These are phyloP conservation scores for Backusella liffmaniae DNA, from an alignment of 192 early-diverging fungal species.

Conservation along the genomic window DNA sequence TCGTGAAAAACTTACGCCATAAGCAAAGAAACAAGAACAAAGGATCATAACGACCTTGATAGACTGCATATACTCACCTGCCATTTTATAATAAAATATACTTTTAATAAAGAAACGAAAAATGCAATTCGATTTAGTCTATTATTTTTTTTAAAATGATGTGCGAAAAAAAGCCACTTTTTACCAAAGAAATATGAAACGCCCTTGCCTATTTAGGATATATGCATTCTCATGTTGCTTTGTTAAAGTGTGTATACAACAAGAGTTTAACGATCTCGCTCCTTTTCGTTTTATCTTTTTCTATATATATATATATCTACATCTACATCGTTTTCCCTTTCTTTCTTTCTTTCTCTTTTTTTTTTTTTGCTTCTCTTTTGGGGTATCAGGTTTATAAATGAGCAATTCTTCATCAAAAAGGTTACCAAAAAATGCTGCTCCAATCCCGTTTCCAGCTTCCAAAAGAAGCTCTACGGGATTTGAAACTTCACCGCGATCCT, in stretches of 20 bases:
- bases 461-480: not conserved
- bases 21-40: constrained; percentile 34
- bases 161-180: not conserved
- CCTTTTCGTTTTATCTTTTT: not conserved
- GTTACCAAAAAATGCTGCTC: not conserved
- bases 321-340: not conserved
- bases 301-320: not conserved
- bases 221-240: not conserved
- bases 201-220: not conserved
- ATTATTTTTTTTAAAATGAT: not conserved
- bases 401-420: not conserved
- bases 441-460: not conserved
- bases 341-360: not conserved
- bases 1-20: constrained; percentile 21
- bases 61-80: constrained; percentile 10
- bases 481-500: not conserved
- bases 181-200: not conserved
- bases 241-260: not conserved
- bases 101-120: not conserved
- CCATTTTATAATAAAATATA: constrained; percentile 8
- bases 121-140: not conserved
- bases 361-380: not conserved
- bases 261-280: not conserved
- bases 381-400: not conserved
- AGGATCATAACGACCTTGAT: constrained; percentile 27